Conservation (phyloP, 192 early-diverging fungal genomes). For the Linnemannia exigua region DNA sequence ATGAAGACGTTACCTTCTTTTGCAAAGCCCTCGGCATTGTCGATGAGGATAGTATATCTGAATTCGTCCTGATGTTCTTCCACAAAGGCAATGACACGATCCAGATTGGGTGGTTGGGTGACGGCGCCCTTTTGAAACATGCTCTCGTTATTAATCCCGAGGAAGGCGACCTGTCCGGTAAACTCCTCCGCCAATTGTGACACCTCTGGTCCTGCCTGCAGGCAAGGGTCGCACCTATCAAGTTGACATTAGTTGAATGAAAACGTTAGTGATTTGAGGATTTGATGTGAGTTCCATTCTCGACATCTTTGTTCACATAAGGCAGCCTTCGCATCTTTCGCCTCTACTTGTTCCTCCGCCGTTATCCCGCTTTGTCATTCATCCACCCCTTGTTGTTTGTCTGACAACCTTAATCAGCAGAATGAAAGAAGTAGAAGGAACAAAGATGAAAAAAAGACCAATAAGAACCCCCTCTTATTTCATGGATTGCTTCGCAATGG, state of each 20-base stretch:
- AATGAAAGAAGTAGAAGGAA: constrained; percentile 5
- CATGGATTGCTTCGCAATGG: constrained; percentile 1
- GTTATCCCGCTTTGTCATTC: background rate
- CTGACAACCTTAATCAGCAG: constrained; percentile 3
- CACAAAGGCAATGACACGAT: constrained; percentile 29
- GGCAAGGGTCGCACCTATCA: constrained; percentile 49
- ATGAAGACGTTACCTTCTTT: constrained; percentile 32
- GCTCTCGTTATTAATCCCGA: constrained; percentile 55
- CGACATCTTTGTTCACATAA: too few species aligned
- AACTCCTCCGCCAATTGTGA: constrained; percentile 53
- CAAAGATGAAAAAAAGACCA: background rate
- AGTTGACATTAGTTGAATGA: background rate
- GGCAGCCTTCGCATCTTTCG: background rate
- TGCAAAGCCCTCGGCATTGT: constrained; percentile 49
- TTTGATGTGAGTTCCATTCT: background rate
- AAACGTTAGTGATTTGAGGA: background rate
- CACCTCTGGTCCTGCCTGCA: constrained; percentile 40
- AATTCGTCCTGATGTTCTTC: constrained; percentile 40
- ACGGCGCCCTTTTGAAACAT: constrained; percentile 22
- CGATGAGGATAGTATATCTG: constrained; percentile 46
- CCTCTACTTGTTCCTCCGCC: background rate
- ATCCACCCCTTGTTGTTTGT: background rate
- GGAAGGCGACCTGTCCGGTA: constrained; percentile 34
- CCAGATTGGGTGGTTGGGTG: constrained; percentile 44
- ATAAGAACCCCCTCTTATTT: background rate